Conservation (phyloP, 208 protist genomes). For the Perkinsela sp. region DNA sequence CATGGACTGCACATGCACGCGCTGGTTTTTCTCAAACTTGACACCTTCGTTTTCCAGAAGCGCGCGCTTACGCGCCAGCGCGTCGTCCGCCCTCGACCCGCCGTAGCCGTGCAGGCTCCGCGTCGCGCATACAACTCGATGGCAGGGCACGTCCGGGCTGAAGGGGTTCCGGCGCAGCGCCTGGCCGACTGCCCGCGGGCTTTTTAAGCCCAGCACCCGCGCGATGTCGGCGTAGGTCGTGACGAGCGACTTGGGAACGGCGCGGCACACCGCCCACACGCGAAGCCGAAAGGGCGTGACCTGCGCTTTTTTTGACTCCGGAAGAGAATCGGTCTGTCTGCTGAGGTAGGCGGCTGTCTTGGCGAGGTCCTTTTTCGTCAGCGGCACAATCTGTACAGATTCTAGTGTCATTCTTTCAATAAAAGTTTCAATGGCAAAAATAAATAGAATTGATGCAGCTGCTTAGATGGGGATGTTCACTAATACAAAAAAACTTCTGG, state of each 20-base stretch:
- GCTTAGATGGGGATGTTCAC: too few species aligned
- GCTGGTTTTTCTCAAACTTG: background rate
- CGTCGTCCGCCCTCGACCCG: conserved; percentile 19
- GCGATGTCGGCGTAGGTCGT: background rate
- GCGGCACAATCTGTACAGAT: too few species aligned
- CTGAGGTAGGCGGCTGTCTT: too few species aligned
- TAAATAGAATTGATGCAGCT: too few species aligned
- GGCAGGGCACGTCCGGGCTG: conserved; percentile 25
- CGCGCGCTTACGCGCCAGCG: conserved; percentile 25
- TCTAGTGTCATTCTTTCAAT: too few species aligned
- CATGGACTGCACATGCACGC: too few species aligned
- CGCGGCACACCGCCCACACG: background rate
- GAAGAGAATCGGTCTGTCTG: background rate
- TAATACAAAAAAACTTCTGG: too few species aligned
- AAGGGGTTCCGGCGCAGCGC: conserved; percentile 26
- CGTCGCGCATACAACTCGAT: conserved; percentile 24
- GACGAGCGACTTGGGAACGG: background rate
- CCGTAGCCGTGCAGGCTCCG: conserved; percentile 19
- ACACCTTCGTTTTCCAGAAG: background rate
- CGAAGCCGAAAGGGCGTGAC: background rate
- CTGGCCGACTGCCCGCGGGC: conserved; percentile 16
- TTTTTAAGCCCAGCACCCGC: background rate
- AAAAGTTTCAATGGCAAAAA: too few species aligned
- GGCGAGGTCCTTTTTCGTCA: too few species aligned
- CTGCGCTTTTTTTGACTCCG: background rate